Evolutionary conservation across 2,329 filamentous ascomycete genomes (phyloP), one percentile per base, ranked within the genome.

Genomic region (Penicillium sp.): DNA sequence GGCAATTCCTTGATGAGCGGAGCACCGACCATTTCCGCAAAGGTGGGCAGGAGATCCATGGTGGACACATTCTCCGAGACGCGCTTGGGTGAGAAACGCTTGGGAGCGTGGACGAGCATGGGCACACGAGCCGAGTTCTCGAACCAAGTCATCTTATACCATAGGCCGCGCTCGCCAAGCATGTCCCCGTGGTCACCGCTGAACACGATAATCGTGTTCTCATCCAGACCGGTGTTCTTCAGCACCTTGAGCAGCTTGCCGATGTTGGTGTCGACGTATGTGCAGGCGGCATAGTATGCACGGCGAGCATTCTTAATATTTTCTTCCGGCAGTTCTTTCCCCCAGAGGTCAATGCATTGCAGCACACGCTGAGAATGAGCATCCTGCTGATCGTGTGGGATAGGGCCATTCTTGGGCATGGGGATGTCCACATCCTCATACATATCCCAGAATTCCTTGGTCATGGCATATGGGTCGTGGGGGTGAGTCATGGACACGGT

Each of bases 71-170:
- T 95, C 71, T 93, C 80, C 16, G 81, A 80, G 26, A 96, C 88
- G 31, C 85, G 87, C 76, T 85, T 90, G 29, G 91, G 86, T 13
- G 79, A 70, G 72, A 93, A 95, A 56, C 81, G 81, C 64, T 85
- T 80, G 24, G 92, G 92, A 65, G 92, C 85, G 72, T 90, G 87
- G 69, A 96, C 82, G 59, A 96, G 79, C 69, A 96, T 85, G 1
- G 92, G 92, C 21, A 96, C 92, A 26, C 92, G 87, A 42, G 90
- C 90, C 12, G 90, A 95, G 38, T 87, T 87, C 80, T 96, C 92
- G 65, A 91, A 96, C 82, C 94, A 96, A 68, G 85, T 90, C 92
- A 96, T 96, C 81, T 96, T 96, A 79, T 96, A 84, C 92, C 92
- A 96, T 43, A 96, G 78, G 6, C 89, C 88, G 48, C 90, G 86